phyloP scores from a whole-genome alignment of 176 grass and related monocot genomes.

The Musa acuminata region DNA sequence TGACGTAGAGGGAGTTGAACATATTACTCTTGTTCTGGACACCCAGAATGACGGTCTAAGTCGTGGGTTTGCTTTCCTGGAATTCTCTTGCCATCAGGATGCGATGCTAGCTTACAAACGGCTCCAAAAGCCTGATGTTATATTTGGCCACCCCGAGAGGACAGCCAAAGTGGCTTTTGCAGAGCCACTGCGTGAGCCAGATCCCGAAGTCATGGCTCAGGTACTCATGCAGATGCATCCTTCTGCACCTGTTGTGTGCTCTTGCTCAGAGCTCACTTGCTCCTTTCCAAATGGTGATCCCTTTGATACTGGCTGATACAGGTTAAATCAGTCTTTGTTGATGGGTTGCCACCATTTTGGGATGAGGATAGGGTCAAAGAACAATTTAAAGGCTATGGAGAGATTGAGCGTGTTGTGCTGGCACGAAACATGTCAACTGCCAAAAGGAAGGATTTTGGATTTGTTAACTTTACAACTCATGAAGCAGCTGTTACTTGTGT shows the following conservation, averaged over 20 bases:
- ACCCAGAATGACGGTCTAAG: conserved; percentile 45
- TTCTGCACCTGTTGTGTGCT: not conserved
- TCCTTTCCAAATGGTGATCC: not conserved
- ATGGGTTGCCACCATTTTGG: conserved; percentile 64
- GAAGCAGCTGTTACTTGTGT: conserved; percentile 50
- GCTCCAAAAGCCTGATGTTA: conserved; percentile 38
- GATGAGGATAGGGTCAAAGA: conserved; percentile 64
- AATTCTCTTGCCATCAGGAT: conserved; percentile 41
- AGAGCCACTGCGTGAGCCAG: conserved; percentile 52
- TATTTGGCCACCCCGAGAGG: conserved; percentile 47
- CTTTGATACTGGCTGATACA: conserved; percentile 13
- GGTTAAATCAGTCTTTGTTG: conserved; percentile 69
- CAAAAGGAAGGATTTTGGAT: conserved; percentile 75
- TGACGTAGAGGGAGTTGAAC: conserved; percentile 29
- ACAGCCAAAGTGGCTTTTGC: conserved; percentile 50
- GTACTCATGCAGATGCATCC: conserved; percentile 3
- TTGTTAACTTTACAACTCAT: conserved; percentile 66
- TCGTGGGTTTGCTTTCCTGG: conserved; percentile 48
- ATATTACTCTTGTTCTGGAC: conserved; percentile 43
- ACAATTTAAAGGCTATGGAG: conserved; percentile 45
- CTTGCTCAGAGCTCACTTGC: not conserved
- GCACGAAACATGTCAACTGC: conserved; percentile 72
- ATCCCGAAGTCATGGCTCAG: conserved; percentile 63
- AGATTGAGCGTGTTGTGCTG: conserved; percentile 62
- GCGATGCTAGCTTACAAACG: conserved; percentile 46